Percentiles rank a stretch among this genome's conserved stretches.
These are phyloP conservation scores for Cercospora berteroae DNA, from an alignment of 2,329 filamentous ascomycete species.

Conservation along the genomic window DNA sequence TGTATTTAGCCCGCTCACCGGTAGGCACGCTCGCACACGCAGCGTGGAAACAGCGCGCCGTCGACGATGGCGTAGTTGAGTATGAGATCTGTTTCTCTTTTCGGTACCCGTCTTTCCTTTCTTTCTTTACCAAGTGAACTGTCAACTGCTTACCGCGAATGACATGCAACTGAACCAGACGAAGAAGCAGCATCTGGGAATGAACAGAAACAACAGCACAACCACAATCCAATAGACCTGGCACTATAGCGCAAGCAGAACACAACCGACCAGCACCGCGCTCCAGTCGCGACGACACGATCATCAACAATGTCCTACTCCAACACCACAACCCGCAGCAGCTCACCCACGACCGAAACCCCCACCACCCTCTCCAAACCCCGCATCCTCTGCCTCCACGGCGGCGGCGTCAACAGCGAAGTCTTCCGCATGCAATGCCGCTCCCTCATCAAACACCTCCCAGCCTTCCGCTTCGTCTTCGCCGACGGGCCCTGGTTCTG, in stretches of 20 bases:
- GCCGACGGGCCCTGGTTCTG: conserved; percentile 67
- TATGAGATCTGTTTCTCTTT: not conserved
- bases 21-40: not conserved
- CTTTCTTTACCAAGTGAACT: not conserved
- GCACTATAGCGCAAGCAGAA: not conserved
- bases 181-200: not conserved
- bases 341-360: not conserved
- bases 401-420: conserved; percentile 69
- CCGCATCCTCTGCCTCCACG: conserved; percentile 77
- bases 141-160: not conserved
- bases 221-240: not conserved
- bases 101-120: not conserved
- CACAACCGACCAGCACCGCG: not conserved
- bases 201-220: not conserved
- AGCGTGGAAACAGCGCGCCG: not conserved
- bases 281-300: not conserved
- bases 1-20: not conserved
- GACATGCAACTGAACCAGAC: not conserved
- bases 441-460: conserved; percentile 51
- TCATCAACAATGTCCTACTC: not conserved
- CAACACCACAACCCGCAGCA: not conserved
- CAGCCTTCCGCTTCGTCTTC: conserved; percentile 69
- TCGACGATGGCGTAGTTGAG: not conserved
- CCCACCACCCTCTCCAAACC: conserved; percentile 43
- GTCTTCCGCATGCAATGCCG: conserved; percentile 70